These are phyloP conservation scores for Isoetes engelmannii DNA, from an alignment of 83 land plant genomes.

Conservation along the genomic window DNA sequence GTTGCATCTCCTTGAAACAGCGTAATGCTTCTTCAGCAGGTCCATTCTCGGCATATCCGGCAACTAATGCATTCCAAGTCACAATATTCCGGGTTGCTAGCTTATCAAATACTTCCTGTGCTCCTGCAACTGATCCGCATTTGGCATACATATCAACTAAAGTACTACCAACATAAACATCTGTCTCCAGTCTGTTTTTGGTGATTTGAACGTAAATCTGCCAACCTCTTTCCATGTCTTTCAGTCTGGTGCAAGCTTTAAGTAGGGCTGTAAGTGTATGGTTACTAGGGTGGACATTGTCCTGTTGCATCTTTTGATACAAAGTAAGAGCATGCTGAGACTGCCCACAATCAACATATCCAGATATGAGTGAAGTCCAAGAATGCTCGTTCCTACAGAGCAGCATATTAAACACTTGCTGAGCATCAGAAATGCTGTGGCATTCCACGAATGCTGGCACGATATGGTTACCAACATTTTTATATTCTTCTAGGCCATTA, in stretches of 20 bases:
- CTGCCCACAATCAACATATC: constrained; percentile 3
- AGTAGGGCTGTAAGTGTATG: neutral
- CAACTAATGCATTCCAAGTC: constrained; percentile 1
- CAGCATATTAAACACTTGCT: too few species aligned
- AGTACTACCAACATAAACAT: constrained; percentile 1
- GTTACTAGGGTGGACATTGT: neutral
- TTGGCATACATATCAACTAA: constrained; percentile 7
- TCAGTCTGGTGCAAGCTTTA: constrained; percentile 3
- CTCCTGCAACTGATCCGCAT: neutral
- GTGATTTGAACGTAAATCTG: neutral
- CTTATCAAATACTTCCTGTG: constrained; percentile 6
- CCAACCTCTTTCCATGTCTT: neutral
- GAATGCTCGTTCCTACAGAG: too few species aligned
- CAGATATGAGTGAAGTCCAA: constrained; percentile 11
- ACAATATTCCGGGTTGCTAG: constrained; percentile 3
- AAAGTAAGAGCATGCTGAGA: neutral
- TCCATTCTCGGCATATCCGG: neutral
- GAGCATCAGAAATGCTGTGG: too few species aligned
- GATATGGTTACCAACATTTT: too few species aligned
- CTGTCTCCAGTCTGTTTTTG: neutral
- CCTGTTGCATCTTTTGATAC: neutral
- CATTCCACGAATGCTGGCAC: too few species aligned
- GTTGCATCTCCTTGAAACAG: constrained; percentile 3
- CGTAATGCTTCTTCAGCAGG: neutral
- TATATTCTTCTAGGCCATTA: too few species aligned